phyloP scores from a whole-genome alignment of 2,329 filamentous ascomycete species.

The Aureobasidium sp. region DNA sequence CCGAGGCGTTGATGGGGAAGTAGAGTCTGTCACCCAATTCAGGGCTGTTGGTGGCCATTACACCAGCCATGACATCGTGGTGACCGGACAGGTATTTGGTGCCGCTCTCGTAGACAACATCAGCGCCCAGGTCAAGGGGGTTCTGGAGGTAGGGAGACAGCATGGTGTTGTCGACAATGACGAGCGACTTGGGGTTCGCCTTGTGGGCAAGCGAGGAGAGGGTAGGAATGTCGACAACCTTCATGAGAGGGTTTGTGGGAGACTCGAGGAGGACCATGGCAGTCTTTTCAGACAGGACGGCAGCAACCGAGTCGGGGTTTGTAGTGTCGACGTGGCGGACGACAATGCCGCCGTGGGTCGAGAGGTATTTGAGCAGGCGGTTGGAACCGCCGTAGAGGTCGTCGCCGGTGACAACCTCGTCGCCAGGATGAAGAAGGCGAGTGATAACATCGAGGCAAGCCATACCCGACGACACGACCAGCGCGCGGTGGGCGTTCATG shows the following conservation, averaged over 20 bases:
- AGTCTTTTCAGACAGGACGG: constrained; percentile 69
- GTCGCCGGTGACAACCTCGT: constrained; percentile 95
- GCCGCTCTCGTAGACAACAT: constrained; percentile 94
- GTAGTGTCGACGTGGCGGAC: constrained; percentile 98
- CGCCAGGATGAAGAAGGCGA: constrained; percentile 78
- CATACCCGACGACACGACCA: constrained; percentile 96
- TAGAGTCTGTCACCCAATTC: constrained; percentile 81
- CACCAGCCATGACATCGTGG: constrained; percentile 98
- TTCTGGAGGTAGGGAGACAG: constrained; percentile 91
- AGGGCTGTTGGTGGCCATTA: constrained; percentile 82
- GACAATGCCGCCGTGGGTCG: constrained; percentile 80
- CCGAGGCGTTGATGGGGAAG: constrained; percentile 95
- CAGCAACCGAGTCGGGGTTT: constrained; percentile 59
- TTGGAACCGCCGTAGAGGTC: constrained; percentile 96
- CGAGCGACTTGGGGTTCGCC: constrained; percentile 68
- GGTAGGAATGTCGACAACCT: constrained; percentile 83
- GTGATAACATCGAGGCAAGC: constrained; percentile 95
- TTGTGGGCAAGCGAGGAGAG: constrained; percentile 73
- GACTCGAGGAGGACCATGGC: constrained; percentile 94
- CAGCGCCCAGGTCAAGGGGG: constrained; percentile 86
- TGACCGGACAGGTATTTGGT: constrained; percentile 98
- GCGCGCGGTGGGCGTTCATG: constrained; percentile 86
- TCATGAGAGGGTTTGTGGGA: constrained; percentile 95
- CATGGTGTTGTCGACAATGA: constrained; percentile 98
- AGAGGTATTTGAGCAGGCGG: constrained; percentile 84